Evolutionary conservation across 2,329 filamentous ascomycete species (phyloP), one percentile per base, ranked within the genome.

Genomic region (Hypoxylon sp.): DNA sequence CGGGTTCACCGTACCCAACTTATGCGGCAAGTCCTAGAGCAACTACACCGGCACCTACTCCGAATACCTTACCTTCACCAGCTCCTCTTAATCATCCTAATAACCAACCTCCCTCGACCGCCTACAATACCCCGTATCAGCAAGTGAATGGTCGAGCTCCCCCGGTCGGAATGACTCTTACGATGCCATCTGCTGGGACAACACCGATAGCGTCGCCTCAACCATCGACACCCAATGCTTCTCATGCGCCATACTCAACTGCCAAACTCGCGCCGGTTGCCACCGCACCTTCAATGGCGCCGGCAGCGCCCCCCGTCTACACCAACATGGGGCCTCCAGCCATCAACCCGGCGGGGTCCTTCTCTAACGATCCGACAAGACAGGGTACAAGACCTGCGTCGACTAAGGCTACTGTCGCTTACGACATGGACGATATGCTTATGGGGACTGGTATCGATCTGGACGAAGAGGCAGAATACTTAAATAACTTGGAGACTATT

Each of bases 401-500:
- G 46, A 85, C 86, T 11, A 93, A 89, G 70, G 85, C 86, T 60
- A 21, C 32, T 43, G 84, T 85, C 61, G 82, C 87, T 63, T 89
- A 94, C 73, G 93, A 97, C 74, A 86, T 94, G 49, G 93, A 91
- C 71, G 94, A 98, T 80, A 92, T 94, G 55, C 81, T 97, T 60
- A 90, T 91, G 17, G 93, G 92, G 17, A 95, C 93, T 14, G 94
- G 93, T 53, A 93, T 98, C 69, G 93, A 97, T 81, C 81, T 97
- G 50, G 90, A 91, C 64, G 93, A 93, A 70, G 94, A 97, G 79
- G 93, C 97, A 75, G 92, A 94, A 73, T 92, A 89, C 71, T 85
- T 96, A 78, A 90, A 93, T 48, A 89, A 89, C 65, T 83, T 89
- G 58, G 82, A 89, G 72, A 80, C 84, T 56, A 80, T 85, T 50